Evolutionary conservation across 2,329 filamentous ascomycete genomes (phyloP), one percentile per base, ranked within the genome.

Genomic region (Ophiostoma australiae): DNA sequence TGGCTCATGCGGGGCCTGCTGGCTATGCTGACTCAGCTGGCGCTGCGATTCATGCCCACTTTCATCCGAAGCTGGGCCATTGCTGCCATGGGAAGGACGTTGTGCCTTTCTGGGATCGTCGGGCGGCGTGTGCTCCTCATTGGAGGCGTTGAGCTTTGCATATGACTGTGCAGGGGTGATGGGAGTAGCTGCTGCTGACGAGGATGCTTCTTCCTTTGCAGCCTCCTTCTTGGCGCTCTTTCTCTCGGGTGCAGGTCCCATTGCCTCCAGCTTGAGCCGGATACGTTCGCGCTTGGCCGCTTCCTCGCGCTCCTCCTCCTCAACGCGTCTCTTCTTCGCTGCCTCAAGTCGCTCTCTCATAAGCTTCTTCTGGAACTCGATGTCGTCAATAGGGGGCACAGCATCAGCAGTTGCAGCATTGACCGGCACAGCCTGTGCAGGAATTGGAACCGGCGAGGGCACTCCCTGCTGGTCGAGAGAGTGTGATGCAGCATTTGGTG

Each of bases 321-420:
- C 90, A 72, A 87, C 81, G 67, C 87, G 84, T 71, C 90, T 85
- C 76, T 90, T 89, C 76, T 89, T 88, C 27, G 90, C 90, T 69
- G 88, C 81, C 76, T 93, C 90, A 7, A 89, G 84, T 55, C 87
- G 87, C 75, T 92, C 89, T 52, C 85, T 85, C 90, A 94, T 93
- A 31, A 92, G 85, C 80, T 84, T 91, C 84, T 82, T 91, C 80
- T 87, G 90, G 76, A 81, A 86, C 78, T 83, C 88, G 74, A 84
- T 84, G 72, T 91, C 88, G 55, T 87, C 83, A 67, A 86, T 84
- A 1, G 66, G 15, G 48, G 37, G 10, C 35, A 33, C 39, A n/a
- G 17, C n/a, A 10, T 17, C 4, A 4, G 33, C 33, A 20, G 11
- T 4, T 39, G n/a, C n/a, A 31, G 27, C 6, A 31, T 31, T 39